A percentile compares a stretch with the other conserved stretches of the same genome.
Evolutionary conservation across 768 basidiomycete species (phyloP).

Genomic region (Suillus hirtellus): DNA sequence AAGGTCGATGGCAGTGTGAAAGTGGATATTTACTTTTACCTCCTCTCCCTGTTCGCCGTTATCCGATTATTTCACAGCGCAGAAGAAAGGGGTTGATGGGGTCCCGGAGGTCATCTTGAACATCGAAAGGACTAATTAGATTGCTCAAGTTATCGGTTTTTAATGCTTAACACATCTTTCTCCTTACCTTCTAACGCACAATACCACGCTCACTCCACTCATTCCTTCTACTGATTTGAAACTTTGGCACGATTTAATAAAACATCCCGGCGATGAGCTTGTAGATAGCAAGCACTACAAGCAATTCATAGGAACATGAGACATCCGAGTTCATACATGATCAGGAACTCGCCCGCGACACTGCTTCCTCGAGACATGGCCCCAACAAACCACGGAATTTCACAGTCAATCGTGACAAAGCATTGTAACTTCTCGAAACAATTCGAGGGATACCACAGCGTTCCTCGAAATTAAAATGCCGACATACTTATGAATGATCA

Average conservation of each 20-base stretch:
- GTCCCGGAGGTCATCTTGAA: not conserved
- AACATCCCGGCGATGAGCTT: not conserved
- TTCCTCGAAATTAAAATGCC: not conserved
- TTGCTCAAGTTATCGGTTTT: slow-evolving; percentile 6
- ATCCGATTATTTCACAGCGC: not conserved
- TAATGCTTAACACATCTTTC: slow-evolving; percentile 7
- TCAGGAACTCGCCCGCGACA: not conserved
- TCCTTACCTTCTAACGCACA: slow-evolving; percentile 1
- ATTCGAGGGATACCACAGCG: not conserved
- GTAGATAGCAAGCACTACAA: not conserved
- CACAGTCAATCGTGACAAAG: not conserved
- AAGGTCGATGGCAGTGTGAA: slow-evolving; percentile 34
- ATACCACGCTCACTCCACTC: slow-evolving; percentile 7
- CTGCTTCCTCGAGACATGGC: not conserved
- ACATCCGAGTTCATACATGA: not conserved
- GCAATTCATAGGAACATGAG: not conserved
- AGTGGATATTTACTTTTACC: not conserved
- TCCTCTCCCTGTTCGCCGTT: not conserved
- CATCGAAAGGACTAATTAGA: slow-evolving; percentile 3
- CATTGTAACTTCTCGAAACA: not conserved
- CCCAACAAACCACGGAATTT: not conserved
- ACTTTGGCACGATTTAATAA: not conserved
- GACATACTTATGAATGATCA: slow-evolving; percentile 25
- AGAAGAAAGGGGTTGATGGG: not conserved
- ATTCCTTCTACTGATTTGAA: not conserved